Evolutionary conservation across 2,329 filamentous ascomycete genomes (phyloP).

Genomic region (Alternaria consortialis): DNA sequence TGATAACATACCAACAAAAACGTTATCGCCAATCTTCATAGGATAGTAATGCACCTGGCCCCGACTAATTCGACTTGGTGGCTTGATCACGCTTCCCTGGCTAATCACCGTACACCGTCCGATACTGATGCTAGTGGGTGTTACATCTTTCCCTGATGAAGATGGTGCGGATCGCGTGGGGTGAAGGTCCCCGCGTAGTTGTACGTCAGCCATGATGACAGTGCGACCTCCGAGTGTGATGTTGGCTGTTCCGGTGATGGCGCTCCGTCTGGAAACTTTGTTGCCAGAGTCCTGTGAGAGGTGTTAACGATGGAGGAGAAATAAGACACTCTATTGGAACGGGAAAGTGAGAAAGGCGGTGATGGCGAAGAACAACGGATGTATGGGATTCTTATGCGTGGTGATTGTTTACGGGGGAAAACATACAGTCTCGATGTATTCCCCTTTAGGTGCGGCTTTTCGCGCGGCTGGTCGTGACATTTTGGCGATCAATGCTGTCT

Average conservation of each 20-base stretch:
- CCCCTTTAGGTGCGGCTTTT: slow-evolving; percentile 73
- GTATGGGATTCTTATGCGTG: not conserved
- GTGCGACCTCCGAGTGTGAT: slow-evolving; percentile 96
- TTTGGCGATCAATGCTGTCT: not conserved
- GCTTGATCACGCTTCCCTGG: slow-evolving; percentile 78
- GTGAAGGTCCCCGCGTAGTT: slow-evolving; percentile 87
- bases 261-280: slow-evolving; percentile 92
- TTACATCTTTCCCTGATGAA: slow-evolving; percentile 43
- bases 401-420: not conserved
- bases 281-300: slow-evolving; percentile 85
- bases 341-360: not conserved
- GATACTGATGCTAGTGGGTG: slow-evolving; percentile 75
- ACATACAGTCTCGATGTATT: slow-evolving; percentile 95
- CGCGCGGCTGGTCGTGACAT: slow-evolving; percentile 63
- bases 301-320: not conserved
- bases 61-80: slow-evolving; percentile 83
- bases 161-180: slow-evolving; percentile 49
- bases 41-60: slow-evolving; percentile 82
- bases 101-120: slow-evolving; percentile 92
- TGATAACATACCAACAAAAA: slow-evolving; percentile 76
- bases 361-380: not conserved
- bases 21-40: slow-evolving; percentile 92
- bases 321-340: not conserved
- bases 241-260: slow-evolving; percentile 93
- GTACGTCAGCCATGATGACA: slow-evolving; percentile 93